phyloP scores from a whole-genome alignment of 2,329 filamentous ascomycete genomes.

The Fonsecaea pugnacius region DNA sequence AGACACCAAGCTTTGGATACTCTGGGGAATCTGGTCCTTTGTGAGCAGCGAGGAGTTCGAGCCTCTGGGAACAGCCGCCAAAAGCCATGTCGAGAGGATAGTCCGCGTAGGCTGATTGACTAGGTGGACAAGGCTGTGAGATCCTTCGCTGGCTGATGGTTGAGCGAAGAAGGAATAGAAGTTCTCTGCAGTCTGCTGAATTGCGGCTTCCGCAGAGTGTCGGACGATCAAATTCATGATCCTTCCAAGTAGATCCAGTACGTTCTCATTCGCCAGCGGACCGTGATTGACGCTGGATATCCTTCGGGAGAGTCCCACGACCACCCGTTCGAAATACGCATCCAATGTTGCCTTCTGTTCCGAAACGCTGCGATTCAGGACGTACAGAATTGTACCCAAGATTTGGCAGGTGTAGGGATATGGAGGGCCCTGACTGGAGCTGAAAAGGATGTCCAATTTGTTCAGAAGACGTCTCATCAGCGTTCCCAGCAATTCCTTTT shows the following conservation, averaged over 20 bases:
- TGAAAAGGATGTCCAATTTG: constrained; percentile 62
- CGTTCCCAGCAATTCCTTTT: constrained; percentile 67
- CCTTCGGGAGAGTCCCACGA: constrained; percentile 49
- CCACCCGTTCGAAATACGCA: constrained; percentile 57
- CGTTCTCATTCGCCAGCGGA: constrained; percentile 55
- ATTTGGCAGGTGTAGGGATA: constrained; percentile 63
- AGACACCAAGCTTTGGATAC: constrained; percentile 38
- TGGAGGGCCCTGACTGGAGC: constrained; percentile 52
- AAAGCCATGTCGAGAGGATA: constrained; percentile 50
- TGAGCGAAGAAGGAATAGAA: constrained; percentile 58
- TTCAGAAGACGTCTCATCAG: constrained; percentile 66
- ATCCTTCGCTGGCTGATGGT: constrained; percentile 11
- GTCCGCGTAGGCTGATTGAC: constrained; percentile 43
- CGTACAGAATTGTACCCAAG: constrained; percentile 65
- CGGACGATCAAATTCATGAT: constrained; percentile 65
- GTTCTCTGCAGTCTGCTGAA: constrained; percentile 58
- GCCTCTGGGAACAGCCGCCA: constrained; percentile 37
- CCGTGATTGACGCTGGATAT: constrained; percentile 43
- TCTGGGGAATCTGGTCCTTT: constrained; percentile 26
- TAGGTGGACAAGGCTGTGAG: neutral
- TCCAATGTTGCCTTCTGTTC: constrained; percentile 39
- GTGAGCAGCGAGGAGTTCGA: constrained; percentile 26
- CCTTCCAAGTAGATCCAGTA: constrained; percentile 64
- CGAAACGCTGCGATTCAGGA: constrained; percentile 50
- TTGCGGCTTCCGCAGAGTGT: constrained; percentile 57